phyloP scores from a whole-genome alignment of 805 yeast genomes.

The Saccharomyces jurei region DNA sequence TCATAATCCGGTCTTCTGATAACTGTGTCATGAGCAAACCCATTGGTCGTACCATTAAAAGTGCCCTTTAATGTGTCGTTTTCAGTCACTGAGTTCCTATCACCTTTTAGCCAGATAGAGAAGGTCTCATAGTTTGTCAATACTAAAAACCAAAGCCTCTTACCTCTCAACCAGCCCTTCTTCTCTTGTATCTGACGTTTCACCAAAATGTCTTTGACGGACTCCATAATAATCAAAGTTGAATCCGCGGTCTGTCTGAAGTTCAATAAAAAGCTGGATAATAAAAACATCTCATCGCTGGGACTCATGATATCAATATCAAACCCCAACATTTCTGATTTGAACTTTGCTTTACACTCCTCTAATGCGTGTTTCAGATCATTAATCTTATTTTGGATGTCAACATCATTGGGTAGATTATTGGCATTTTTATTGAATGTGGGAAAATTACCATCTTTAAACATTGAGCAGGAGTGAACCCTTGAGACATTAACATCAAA shows the following conservation, averaged over 20 bases:
- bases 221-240: conserved; percentile 28
- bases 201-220: conserved; percentile 25
- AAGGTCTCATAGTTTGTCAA: conserved; percentile 30
- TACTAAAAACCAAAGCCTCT: conserved; percentile 37
- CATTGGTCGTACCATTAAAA: conserved; percentile 4
- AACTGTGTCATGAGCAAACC: conserved; percentile 5
- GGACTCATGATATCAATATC: conserved; percentile 33
- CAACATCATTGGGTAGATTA: conserved; percentile 17
- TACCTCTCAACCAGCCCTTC: conserved; percentile 33
- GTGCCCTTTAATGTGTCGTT: conserved; percentile 32
- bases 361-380: conserved; percentile 28
- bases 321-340: conserved; percentile 24
- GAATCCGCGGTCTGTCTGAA: conserved; percentile 34
- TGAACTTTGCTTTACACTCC: conserved; percentile 30
- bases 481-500: conserved; percentile 34
- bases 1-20: conserved; percentile 22
- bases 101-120: conserved; percentile 31
- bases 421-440: conserved; percentile 7
- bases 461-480: conserved; percentile 12
- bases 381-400: conserved; percentile 22
- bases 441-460: conserved; percentile 10
- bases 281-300: conserved; percentile 41
- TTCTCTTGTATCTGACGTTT: conserved; percentile 27
- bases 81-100: conserved; percentile 23
- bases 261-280: conserved; percentile 44